Percentiles rank a stretch among this genome's conserved stretches.
Evolutionary conservation across 371 early-diverging fungal genomes (phyloP).

Genomic region (Mortierella sp.): DNA sequence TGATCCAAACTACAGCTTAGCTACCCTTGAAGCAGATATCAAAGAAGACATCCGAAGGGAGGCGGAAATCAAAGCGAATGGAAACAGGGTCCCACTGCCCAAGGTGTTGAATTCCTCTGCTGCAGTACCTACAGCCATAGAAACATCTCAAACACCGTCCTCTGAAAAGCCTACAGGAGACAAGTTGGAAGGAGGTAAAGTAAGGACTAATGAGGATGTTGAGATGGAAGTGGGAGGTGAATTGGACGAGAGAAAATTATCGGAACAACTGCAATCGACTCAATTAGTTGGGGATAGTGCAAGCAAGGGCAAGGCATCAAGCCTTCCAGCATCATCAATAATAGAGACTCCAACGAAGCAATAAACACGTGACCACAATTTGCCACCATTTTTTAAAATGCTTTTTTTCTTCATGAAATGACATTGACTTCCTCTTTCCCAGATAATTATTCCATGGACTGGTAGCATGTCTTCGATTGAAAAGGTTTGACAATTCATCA

Average conservation of each 20-base stretch:
- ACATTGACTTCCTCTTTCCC: not conserved
- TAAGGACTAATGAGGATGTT: too few species aligned
- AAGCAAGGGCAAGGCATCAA: not conserved
- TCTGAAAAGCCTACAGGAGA: not conserved
- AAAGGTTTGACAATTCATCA: slow-evolving; percentile 64
- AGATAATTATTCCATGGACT: not conserved
- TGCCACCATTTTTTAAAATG: slow-evolving; percentile 41
- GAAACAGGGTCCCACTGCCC: slow-evolving; percentile 21
- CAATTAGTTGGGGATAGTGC: too few species aligned
- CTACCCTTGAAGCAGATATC: slow-evolving; percentile 16
- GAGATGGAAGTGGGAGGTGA: slow-evolving; percentile 14
- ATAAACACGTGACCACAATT: slow-evolving; percentile 23
- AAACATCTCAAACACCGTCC: not conserved
- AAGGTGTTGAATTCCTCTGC: not conserved
- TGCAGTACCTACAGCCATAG: not conserved
- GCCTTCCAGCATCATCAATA: not conserved
- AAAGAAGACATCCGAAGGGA: slow-evolving; percentile 25
- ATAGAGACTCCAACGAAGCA: not conserved
- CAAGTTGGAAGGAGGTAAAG: too few species aligned
- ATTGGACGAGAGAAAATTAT: too few species aligned
- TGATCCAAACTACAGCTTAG: slow-evolving; percentile 5
- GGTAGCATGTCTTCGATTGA: slow-evolving; percentile 76
- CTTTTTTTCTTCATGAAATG: not conserved
- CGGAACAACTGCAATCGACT: too few species aligned
- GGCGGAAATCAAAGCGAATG: slow-evolving; percentile 23